Base-by-base conservation (phyloP, 306 rosid genomes). In the Rosa multiflora region DNA sequence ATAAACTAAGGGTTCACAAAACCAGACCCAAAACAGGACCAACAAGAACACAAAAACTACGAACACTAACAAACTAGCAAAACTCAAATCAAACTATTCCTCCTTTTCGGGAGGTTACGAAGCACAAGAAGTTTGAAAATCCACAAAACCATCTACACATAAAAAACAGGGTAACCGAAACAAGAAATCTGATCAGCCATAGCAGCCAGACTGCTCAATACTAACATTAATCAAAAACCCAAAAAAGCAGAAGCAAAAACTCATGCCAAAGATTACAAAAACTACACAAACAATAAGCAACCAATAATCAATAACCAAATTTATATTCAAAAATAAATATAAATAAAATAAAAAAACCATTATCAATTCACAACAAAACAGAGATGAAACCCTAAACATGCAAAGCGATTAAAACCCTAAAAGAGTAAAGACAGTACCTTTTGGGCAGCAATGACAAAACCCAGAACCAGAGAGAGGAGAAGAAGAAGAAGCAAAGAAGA, bases 351-450 rank as follows among this genome's bases (percentile, higher is more conserved):
- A 29, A 29, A 29, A 29, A 29, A 29, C 29, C 29, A 29, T 10
- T 23, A 48, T 7, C 32, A 21, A 58, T 43, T 40, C 61, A 48
- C 7, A 15, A 15, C 29, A n/a, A 21, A 59, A 15, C 5, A 74
- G 3, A n/a, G 4, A 74, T 8, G 6, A 5, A 72, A 52, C 69
- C 43, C 70, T 17, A 43, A 59, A 43, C 61, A 17, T 48, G 13
- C 76, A 48, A 43, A 67, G 56, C 43, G 26, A 26, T 29, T 14
- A 44, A 61, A 26, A 3, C 18, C 17, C 46, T 44, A 8, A 32
- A 23, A 59, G 29, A 61, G 39, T 23, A 26, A 61, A 44, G 32
- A 35, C 6, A 13, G 32, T 61, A 61, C 78, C 78, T 75, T 75
- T 75, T 23, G 56, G 44, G 17, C 32, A 13, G 70, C 4, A 74